phyloP scores from a whole-genome alignment of 331 rosid species.

The Phaseolus coccineus region DNA sequence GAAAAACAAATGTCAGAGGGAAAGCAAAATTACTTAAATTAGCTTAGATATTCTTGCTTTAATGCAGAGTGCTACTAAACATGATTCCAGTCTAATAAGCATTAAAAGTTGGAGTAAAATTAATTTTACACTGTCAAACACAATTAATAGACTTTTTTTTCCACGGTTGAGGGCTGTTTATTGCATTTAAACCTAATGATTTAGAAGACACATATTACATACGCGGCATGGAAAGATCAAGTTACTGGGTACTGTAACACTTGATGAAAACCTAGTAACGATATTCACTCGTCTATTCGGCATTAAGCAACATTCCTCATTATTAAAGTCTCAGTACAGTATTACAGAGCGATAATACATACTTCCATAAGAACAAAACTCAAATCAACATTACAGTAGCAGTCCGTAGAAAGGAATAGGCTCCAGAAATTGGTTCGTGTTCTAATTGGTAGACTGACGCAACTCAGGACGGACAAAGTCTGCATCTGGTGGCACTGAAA shows the following conservation, averaged over 20 bases:
- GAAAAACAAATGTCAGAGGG: too few species aligned
- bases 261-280: neutral
- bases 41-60: neutral
- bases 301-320: slow-evolving; percentile 38
- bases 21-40: too few species aligned
- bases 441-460: slow-evolving; percentile 71
- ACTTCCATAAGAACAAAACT: slow-evolving; percentile 30
- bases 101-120: neutral
- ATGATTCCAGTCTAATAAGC: neutral
- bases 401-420: slow-evolving; percentile 26
- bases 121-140: neutral
- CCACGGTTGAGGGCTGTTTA: neutral
- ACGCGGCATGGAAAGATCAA: neutral
- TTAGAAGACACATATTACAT: neutral
- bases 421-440: slow-evolving; percentile 15
- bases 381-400: slow-evolving; percentile 19
- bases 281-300: neutral
- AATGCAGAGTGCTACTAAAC: neutral
- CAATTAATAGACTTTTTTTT: neutral
- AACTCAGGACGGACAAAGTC: slow-evolving; percentile 97
- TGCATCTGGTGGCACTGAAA: slow-evolving; percentile 87
- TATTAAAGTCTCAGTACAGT: slow-evolving; percentile 15
- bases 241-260: neutral
- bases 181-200: neutral
- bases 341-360: slow-evolving; percentile 31